Evolutionary conservation across 192 early-diverging fungal genomes (phyloP).

Genomic region (Linnemannia schmuckeri): DNA sequence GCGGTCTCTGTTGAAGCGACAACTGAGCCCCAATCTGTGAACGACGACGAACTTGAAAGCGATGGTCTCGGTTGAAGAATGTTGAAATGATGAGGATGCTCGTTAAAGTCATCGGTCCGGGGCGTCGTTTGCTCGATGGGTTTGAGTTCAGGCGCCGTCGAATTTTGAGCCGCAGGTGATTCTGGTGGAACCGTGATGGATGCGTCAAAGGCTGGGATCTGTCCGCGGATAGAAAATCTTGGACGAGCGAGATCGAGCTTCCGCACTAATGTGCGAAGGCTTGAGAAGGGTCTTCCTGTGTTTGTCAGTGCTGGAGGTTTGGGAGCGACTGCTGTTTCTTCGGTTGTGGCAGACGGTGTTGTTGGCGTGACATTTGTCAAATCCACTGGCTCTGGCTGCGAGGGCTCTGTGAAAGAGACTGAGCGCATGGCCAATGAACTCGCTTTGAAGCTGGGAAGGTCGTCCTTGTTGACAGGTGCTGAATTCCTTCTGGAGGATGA

Average conservation of each 20-base stretch:
- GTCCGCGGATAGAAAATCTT: conserved; percentile 15
- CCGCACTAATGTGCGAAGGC: conserved; percentile 31
- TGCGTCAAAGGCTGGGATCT: conserved; percentile 31
- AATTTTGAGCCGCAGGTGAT: not conserved
- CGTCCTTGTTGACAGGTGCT: conserved; percentile 18
- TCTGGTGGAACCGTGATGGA: not conserved
- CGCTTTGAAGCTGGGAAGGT: conserved; percentile 29
- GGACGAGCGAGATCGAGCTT: conserved; percentile 24
- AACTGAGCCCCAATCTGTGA: conserved; percentile 26
- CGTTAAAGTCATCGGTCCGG: not conserved
- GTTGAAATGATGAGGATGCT: not conserved
- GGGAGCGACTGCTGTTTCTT: not conserved
- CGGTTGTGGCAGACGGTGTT: not conserved
- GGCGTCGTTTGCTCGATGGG: not conserved
- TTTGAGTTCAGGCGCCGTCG: not conserved
- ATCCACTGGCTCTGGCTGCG: not conserved
- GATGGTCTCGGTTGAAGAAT: not conserved
- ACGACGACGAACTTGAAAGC: conserved; percentile 30
- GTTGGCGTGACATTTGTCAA: not conserved
- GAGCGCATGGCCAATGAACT: conserved; percentile 38
- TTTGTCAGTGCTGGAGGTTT: not conserved
- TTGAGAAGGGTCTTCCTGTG: conserved; percentile 26
- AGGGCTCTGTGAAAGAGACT: conserved; percentile 37
- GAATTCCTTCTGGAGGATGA: conserved; percentile 24
- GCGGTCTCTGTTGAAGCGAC: conserved; percentile 21